Evolutionary conservation across 169 alveolate species (phyloP).

Genomic region (Besnoitia besnoiti): DNA sequence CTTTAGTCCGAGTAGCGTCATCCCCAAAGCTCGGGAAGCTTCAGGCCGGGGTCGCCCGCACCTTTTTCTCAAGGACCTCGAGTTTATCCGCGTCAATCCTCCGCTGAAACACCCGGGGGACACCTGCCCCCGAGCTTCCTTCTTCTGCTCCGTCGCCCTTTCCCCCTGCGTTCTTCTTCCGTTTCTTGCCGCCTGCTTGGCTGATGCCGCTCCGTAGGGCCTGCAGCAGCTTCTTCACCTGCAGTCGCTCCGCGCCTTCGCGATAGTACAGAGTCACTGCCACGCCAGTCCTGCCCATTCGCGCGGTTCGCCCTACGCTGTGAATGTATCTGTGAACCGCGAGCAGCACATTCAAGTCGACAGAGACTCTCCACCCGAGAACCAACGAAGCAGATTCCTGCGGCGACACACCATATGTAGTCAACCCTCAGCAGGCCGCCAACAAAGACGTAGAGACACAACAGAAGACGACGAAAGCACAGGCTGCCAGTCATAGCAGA

Average conservation of each 20-base stretch:
- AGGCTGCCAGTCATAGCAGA: neutral
- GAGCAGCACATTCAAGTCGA: too few relatives aligned
- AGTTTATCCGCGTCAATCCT: constrained; percentile 38
- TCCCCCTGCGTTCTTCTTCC: neutral
- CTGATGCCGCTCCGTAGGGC: constrained; percentile 6
- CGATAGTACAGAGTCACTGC: constrained; percentile 56
- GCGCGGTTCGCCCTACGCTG: constrained; percentile 92
- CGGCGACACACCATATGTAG: neutral
- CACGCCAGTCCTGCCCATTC: constrained; percentile 87
- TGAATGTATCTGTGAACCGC: constrained; percentile 81
- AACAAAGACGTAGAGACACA: too few relatives aligned
- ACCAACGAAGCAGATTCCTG: neutral
- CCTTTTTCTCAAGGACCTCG: constrained; percentile 18
- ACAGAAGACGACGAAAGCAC: neutral
- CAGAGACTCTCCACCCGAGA: neutral
- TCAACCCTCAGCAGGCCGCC: neutral
- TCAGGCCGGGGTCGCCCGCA: too few relatives aligned
- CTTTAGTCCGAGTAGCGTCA: too few relatives aligned
- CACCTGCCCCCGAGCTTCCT: neutral
- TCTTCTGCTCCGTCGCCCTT: neutral
- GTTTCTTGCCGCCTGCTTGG: neutral
- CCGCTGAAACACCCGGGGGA: constrained; percentile 21
- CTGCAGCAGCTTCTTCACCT: constrained; percentile 18
- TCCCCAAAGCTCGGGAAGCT: too few relatives aligned
- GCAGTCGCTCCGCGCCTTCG: constrained; percentile 13